Evolutionary conservation across 2,329 filamentous ascomycete genomes (phyloP).

Genomic region (Fusarium scirpi): DNA sequence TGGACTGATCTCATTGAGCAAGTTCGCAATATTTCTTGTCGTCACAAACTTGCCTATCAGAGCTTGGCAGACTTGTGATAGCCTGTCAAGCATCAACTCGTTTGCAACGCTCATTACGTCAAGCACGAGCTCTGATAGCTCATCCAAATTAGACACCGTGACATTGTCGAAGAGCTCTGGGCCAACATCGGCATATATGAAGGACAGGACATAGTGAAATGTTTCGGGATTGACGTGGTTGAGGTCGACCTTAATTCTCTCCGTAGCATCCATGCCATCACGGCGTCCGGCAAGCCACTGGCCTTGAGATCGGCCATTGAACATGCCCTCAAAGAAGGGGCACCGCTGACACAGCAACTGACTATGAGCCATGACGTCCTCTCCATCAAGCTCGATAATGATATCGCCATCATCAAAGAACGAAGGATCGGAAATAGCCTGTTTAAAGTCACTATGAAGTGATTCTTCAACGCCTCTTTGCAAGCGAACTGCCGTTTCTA

Average conservation of each 20-base stretch:
- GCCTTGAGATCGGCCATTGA: constrained; percentile 86
- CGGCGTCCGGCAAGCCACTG: constrained; percentile 83
- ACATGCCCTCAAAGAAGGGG: constrained; percentile 91
- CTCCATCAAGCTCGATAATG: constrained; percentile 80
- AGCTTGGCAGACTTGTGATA: constrained; percentile 90
- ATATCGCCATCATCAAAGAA: constrained; percentile 87
- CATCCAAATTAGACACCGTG: constrained; percentile 77
- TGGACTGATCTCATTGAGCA: constrained; percentile 87
- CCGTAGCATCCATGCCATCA: constrained; percentile 52
- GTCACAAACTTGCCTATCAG: constrained; percentile 87
- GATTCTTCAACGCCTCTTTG: constrained; percentile 75
- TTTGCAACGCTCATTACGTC: constrained; percentile 92
- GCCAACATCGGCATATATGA: constrained; percentile 87
- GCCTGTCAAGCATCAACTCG: constrained; percentile 92
- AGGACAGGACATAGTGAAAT: constrained; percentile 82
- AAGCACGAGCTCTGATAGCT: constrained; percentile 88
- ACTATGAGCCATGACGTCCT: constrained; percentile 80
- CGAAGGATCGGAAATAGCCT: constrained; percentile 73
- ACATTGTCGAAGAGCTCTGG: constrained; percentile 85
- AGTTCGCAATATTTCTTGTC: constrained; percentile 83
- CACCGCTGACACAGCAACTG: constrained; percentile 84
- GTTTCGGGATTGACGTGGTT: constrained; percentile 80
- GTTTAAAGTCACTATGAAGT: constrained; percentile 76
- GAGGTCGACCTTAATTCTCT: constrained; percentile 78
- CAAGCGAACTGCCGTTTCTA: constrained; percentile 82